These are phyloP conservation scores for Diaporthe sp. DNA, from an alignment of 2,329 filamentous ascomycete species.

Conservation along the genomic window DNA sequence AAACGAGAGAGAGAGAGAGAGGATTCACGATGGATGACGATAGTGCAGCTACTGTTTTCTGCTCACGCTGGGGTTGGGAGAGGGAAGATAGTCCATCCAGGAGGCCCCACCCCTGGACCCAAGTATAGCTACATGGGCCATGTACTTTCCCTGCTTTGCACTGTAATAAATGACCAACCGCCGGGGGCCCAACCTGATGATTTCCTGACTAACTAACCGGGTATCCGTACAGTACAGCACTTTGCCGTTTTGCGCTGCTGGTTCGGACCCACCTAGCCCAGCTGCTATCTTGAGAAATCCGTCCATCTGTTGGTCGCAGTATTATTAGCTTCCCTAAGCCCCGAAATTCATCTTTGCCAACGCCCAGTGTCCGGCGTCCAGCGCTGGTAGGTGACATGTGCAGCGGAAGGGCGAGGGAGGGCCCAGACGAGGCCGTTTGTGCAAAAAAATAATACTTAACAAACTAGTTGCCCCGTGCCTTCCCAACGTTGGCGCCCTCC, in stretches of 20 bases:
- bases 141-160: slow-evolving; percentile 3
- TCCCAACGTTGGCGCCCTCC: neutral
- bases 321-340: slow-evolving; percentile 38
- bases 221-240: slow-evolving; percentile 12
- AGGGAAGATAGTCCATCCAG: slow-evolving; percentile 20
- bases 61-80: neutral
- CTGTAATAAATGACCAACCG: slow-evolving; percentile 27
- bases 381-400: neutral
- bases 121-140: slow-evolving; percentile 29
- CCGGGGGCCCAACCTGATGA: neutral
- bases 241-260: slow-evolving; percentile 15
- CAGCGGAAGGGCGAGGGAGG: neutral
- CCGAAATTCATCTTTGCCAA: slow-evolving; percentile 38
- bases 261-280: slow-evolving; percentile 37
- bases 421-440: neutral
- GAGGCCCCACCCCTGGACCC: slow-evolving; percentile 22
- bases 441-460: slow-evolving; percentile 19
- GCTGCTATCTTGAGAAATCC: slow-evolving; percentile 37
- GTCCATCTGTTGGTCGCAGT: slow-evolving; percentile 34
- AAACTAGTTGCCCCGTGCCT: slow-evolving; percentile 35
- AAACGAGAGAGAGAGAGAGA: neutral
- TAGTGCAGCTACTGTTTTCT: neutral
- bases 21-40: slow-evolving; percentile 28
- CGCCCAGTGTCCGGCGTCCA: slow-evolving; percentile 5
- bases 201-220: slow-evolving; percentile 16